Evolutionary conservation across 108 stramenopile species (phyloP), one percentile per base, ranked within the genome.

Genomic region (Pseudonitzschia pungens): DNA sequence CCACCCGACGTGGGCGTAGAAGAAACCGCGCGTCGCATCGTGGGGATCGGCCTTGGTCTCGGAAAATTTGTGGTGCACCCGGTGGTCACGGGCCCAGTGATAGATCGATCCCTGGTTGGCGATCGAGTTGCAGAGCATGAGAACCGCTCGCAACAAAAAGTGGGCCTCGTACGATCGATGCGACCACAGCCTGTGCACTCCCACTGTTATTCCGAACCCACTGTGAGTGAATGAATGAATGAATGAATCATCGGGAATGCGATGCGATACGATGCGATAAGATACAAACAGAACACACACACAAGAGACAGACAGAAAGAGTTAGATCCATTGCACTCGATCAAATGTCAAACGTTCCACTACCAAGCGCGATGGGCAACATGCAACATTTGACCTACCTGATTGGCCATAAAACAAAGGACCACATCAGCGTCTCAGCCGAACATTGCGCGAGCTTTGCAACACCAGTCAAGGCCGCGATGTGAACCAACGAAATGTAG

Each of bases 1-100:
- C 99, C 99, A 99, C 51, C 99, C 99, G 92, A 99, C 98, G 87
- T 99, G 99, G 2, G 99, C 97, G 77, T 96, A 99, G 87, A 99
- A 99, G 84, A 99, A 99, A n/a, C 99, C 99, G 5, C 98, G 87
- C 51, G 83, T 94, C 72, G 99, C 98, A 73, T 99, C 96, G 91
- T 99, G 96, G n/a, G 99, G 99, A 74, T 99, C 99, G 12, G 97
- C 97, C 59, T 96, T 94, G 18, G 96, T 96, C 81, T 99, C 99
- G 0, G 93, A 93, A 78, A 96, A 92, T 83, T 99, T 99, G 94
- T 99, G 99, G 81, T 99, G 99, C 33, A 99, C 99, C 41, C 99
- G 91, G 81, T 96, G 96, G 69, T 96, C 96, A 57, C 96, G 92
- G 29, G 96, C 81, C 99, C 99, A 99, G 89, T 99, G 99, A 84